Percentiles rank a stretch among this genome's conserved stretches.
Evolutionary conservation across 1,139 yeast species (phyloP).

Genomic region (Suhomyces maxii): DNA sequence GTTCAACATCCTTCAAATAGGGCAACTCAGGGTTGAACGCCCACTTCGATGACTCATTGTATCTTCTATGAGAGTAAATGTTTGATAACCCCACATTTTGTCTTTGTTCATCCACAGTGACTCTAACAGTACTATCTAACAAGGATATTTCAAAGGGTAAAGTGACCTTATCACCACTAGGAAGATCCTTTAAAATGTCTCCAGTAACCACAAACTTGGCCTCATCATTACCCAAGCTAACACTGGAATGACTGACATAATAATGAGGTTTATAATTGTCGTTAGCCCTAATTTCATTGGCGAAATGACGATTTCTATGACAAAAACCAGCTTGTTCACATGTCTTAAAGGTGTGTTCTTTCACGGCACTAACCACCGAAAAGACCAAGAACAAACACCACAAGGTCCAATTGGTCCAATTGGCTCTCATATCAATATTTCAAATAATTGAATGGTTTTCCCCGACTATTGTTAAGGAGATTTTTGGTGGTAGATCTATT

Average conservation of each 20-base stretch:
- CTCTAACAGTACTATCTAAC: constrained; percentile 56
- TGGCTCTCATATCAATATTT: not conserved
- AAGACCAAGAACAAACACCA: constrained; percentile 2
- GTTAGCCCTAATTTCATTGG: constrained; percentile 41
- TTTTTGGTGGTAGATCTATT: too few relatives aligned
- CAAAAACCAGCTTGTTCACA: constrained; percentile 89
- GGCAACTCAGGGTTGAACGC: constrained; percentile 41
- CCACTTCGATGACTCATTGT: constrained; percentile 61
- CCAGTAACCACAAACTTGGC: constrained; percentile 37
- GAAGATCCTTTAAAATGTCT: constrained; percentile 42
- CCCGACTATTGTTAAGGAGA: not conserved
- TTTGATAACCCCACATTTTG: constrained; percentile 15
- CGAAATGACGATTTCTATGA: constrained; percentile 73
- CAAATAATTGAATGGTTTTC: too few relatives aligned
- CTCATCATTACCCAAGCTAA: constrained; percentile 27
- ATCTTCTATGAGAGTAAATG: constrained; percentile 46
- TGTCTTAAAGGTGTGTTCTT: constrained; percentile 70
- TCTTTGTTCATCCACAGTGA: constrained; percentile 62
- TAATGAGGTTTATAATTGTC: constrained; percentile 49
- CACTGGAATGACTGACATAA: constrained; percentile 43
- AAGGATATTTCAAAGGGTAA: constrained; percentile 61
- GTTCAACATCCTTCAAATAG: constrained; percentile 7
- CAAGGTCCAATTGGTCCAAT: constrained; percentile 4
- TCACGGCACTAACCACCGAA: constrained; percentile 45
- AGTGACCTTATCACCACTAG: constrained; percentile 27